Evolutionary conservation across 768 basidiomycete species (phyloP).

Genomic region (Pulveroboletus sp.): DNA sequence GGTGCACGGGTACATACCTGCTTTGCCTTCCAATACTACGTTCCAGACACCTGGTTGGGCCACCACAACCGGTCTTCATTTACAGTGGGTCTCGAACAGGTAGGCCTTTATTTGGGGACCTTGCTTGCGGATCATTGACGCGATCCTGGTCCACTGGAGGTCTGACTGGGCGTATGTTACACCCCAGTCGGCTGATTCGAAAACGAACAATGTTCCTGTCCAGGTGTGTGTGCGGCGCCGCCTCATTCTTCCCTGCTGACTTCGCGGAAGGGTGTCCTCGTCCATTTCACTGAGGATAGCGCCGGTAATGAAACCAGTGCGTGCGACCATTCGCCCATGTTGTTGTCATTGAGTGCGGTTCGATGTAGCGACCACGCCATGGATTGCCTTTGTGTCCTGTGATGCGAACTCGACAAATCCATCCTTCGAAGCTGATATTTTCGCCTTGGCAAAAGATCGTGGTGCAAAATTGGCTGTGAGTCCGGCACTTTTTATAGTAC

Average conservation of each 20-base stretch:
- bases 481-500: conserved; percentile 3
- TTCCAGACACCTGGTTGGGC: conserved; percentile 45
- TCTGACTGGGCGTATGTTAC: conserved; percentile 52
- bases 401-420: conserved; percentile 69
- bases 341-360: conserved; percentile 10
- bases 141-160: conserved; percentile 26
- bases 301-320: conserved; percentile 44
- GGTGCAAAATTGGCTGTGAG: conserved; percentile 79
- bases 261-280: conserved; percentile 60
- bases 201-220: conserved; percentile 42
- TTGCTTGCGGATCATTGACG: conserved; percentile 10
- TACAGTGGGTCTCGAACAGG: conserved; percentile 60
- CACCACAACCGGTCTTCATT: conserved; percentile 44
- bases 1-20: conserved; percentile 60
- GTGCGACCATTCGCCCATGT: conserved; percentile 34
- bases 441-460: conserved; percentile 71
- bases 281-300: conserved; percentile 73
- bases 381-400: conserved; percentile 87
- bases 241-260: conserved; percentile 1
- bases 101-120: conserved; percentile 15
- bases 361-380: conserved; percentile 65
- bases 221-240: conserved; percentile 39
- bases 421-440: conserved; percentile 63
- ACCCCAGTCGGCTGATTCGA: conserved; percentile 52
- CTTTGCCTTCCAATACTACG: conserved; percentile 65